Base-by-base conservation (phyloP, 1,284 basidiomycete species). In the Prillingera fragicola region DNA sequence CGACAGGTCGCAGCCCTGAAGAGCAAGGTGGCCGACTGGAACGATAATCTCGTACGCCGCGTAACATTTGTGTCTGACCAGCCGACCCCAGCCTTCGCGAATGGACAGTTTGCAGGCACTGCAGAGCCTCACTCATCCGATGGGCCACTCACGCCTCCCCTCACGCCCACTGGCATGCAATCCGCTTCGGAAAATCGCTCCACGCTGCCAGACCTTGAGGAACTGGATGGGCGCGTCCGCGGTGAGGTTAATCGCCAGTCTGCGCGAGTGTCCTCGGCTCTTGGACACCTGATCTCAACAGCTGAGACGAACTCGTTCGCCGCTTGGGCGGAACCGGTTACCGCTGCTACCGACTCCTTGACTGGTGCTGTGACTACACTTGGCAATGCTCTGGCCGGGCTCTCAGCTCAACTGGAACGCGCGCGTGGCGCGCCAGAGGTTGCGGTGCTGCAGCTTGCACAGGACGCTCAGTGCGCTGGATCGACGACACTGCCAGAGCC, bases 161-260 rank as follows among this genome's bases (percentile, higher is more conserved):
- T 52, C 2, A 52, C 50, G 22, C 50, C 50, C 1, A 38, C 43
- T 14, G 22, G 37, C 21, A 32, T 22, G 13, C 29, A 32, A 8
- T 23, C 33, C 15, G 41, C 33, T 10, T 29, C 34, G 5, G 27
- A 37, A 15, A 21, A 22, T 6, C 13, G 25, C n/a, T 12, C 23
- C 24, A 33, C 49, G 17, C 37, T 46, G 40, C 41, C 87, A 54
- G 82, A 85, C 43, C 72, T 81, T 13, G 59, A 70, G 8, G 67
- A 68, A n/a, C 66, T 87, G 15, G 85, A 90, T 57, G 76, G 77
- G 35, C 73, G 72, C 26, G 82, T 88, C 24, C 82, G 87, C 4
- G 67, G 74, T 12, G 81, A 87, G 57, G 78, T 77, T 19, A 90
- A 90, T 61, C 73, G 77, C 6, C 80, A 80, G 54, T 74, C 79